Percentiles rank a stretch among this genome's conserved stretches.
These are phyloP conservation scores for Camellia granthamiana DNA, from an alignment of 148 eudicot genomes.

Conservation along the genomic window DNA sequence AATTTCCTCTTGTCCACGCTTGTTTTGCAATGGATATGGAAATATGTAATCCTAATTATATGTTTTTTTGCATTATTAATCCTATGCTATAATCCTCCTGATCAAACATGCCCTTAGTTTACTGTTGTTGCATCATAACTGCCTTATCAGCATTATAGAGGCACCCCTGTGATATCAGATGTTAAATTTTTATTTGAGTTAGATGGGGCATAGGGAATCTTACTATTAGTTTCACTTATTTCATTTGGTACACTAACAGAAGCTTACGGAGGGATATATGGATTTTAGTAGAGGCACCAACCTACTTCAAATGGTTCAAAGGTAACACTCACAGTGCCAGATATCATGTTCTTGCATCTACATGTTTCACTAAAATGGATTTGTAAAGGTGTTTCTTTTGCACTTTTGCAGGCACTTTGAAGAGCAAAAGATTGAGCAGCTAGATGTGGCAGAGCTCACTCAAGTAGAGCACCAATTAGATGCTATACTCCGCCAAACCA, in stretches of 20 bases:
- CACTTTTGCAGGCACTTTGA: conserved; percentile 16
- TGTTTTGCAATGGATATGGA: too few species aligned
- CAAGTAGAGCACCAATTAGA: conserved; percentile 21
- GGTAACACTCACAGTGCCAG: not conserved
- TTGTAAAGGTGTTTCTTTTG: not conserved
- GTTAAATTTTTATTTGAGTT: not conserved
- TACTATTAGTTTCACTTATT: not conserved
- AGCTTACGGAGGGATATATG: not conserved
- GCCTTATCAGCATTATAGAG: not conserved
- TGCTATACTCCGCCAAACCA: conserved; percentile 11
- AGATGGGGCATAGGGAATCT: not conserved
- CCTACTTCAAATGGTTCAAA: conserved; percentile 10
- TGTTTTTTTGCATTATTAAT: too few species aligned
- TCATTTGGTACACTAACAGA: not conserved
- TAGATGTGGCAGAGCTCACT: conserved; percentile 17
- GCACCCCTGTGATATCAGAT: not conserved
- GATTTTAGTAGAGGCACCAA: not conserved
- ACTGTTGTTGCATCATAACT: not conserved
- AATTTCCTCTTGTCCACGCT: too few species aligned
- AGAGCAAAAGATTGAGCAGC: conserved; percentile 22
- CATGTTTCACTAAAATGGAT: not conserved
- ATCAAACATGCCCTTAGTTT: not conserved
- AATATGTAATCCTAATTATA: too few species aligned
- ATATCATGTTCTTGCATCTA: not conserved
- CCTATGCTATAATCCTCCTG: too few species aligned